A percentile compares a stretch with the other conserved stretches of the same genome.
Evolutionary conservation across 176 grass and related monocot species (phyloP).

Genomic region (Oropetium thomaeum): DNA sequence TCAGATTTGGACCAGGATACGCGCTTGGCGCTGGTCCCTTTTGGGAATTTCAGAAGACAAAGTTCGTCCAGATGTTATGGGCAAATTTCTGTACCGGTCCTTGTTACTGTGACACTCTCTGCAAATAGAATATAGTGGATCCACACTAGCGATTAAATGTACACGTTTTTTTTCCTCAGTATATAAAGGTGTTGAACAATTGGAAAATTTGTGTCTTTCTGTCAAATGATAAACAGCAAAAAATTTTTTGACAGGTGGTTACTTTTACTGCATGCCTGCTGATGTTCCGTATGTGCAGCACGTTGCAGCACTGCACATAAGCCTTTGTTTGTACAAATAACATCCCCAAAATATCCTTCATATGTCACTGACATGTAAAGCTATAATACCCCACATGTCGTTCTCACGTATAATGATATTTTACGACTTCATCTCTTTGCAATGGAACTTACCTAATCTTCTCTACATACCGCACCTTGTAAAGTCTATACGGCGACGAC

Average conservation of each 20-base stretch:
- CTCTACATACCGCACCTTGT: too few relatives aligned
- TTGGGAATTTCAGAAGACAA: constrained; percentile 4
- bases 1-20: not conserved
- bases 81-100: not conserved
- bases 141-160: too few relatives aligned
- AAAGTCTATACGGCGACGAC: too few relatives aligned
- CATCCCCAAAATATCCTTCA: too few relatives aligned
- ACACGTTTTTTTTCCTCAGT: too few relatives aligned
- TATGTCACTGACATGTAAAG: too few relatives aligned
- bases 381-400: too few relatives aligned
- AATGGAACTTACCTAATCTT: too few relatives aligned
- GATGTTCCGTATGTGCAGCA: not conserved
- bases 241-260: not conserved
- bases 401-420: too few relatives aligned
- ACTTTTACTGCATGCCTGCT: not conserved
- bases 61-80: not conserved
- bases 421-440: too few relatives aligned
- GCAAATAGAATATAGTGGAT: constrained; percentile 6
- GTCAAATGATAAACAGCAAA: not conserved
- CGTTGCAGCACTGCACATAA: not conserved
- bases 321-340: too few relatives aligned
- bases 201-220: not conserved
- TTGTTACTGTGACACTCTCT: not conserved
- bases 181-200: not conserved
- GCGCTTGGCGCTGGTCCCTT: constrained; percentile 10